phyloP scores from a whole-genome alignment of 768 basidiomycete genomes.

The Naganishia vaughanmartiniae region DNA sequence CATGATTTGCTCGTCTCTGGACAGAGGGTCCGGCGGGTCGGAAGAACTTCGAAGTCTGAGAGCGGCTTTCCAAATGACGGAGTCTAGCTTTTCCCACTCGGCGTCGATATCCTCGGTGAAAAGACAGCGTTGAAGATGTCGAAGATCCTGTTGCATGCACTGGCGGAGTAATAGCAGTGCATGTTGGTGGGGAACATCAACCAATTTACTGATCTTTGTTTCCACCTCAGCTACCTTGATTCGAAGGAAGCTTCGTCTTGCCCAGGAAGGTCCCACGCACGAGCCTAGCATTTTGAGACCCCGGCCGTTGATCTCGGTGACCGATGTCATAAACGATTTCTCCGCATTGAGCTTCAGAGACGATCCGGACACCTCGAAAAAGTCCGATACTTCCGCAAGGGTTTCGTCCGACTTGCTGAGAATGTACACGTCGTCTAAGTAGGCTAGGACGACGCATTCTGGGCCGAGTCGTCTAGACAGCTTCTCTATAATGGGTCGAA shows the following conservation, averaged over 20 bases:
- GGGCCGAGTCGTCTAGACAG: constrained; percentile 30
- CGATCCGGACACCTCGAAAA: not conserved
- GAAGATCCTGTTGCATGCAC: too few species aligned
- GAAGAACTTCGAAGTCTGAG: not conserved
- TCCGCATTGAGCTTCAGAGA: constrained; percentile 23
- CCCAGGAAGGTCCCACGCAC: constrained; percentile 6
- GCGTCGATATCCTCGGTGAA: not conserved
- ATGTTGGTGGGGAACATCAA: too few species aligned
- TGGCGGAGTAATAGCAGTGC: too few species aligned
- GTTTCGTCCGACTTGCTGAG: constrained; percentile 21
- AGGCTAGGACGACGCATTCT: constrained; percentile 29
- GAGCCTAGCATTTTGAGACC: constrained; percentile 16
- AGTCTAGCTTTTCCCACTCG: constrained; percentile 9
- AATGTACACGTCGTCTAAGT: too few species aligned
- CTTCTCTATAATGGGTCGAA: constrained; percentile 25
- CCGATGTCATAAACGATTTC: constrained; percentile 20
- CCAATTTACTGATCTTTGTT: too few species aligned
- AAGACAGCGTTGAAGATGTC: constrained; percentile 13
- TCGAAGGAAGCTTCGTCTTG: not conserved
- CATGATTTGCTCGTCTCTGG: not conserved
- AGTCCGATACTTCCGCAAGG: constrained; percentile 3
- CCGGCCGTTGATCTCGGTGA: not conserved
- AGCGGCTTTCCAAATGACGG: constrained; percentile 1
- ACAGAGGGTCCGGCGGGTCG: not conserved
- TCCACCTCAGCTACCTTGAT: too few species aligned